Evolutionary conservation across 73 alveolate genomes (phyloP).

Genomic region (Urostyla sp.): DNA sequence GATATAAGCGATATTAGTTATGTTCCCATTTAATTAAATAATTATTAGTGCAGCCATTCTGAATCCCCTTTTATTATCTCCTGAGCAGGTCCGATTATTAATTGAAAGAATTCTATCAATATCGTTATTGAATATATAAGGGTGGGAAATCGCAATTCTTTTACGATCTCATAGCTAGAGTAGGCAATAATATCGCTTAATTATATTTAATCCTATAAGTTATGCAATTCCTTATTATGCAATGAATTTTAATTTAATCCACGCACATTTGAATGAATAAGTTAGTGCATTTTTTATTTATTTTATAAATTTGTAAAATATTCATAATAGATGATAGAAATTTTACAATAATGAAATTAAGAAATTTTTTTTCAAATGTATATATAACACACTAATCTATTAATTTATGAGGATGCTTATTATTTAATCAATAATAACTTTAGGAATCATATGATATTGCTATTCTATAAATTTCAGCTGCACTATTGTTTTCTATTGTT

Average conservation of each 20-base stretch:
- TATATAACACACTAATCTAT: no score
- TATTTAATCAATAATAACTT: no score
- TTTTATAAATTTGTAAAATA: neutral
- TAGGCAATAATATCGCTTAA: constrained; percentile 14
- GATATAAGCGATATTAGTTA: neutral
- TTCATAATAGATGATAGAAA: no score
- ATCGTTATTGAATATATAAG: neutral
- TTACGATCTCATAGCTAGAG: constrained; percentile 51
- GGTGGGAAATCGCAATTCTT: constrained; percentile 20
- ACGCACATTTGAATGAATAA: constrained; percentile 6
- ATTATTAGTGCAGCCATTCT: neutral
- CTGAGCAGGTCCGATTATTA: constrained; percentile 23
- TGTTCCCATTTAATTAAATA: neutral
- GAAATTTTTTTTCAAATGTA: no score
- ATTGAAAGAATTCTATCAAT: neutral
- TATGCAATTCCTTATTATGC: constrained; percentile 4
- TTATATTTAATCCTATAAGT: neutral
- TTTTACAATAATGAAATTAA: no score
- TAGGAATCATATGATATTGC: no score
- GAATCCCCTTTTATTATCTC: constrained; percentile 2
- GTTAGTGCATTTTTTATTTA: constrained; percentile 40
- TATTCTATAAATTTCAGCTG: no score
- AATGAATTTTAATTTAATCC: constrained; percentile 1
- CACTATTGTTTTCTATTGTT: no score
- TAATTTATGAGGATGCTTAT: no score